These are phyloP conservation scores for Dissophora ornata DNA, from an alignment of 192 early-diverging fungal genomes.

Conservation along the genomic window DNA sequence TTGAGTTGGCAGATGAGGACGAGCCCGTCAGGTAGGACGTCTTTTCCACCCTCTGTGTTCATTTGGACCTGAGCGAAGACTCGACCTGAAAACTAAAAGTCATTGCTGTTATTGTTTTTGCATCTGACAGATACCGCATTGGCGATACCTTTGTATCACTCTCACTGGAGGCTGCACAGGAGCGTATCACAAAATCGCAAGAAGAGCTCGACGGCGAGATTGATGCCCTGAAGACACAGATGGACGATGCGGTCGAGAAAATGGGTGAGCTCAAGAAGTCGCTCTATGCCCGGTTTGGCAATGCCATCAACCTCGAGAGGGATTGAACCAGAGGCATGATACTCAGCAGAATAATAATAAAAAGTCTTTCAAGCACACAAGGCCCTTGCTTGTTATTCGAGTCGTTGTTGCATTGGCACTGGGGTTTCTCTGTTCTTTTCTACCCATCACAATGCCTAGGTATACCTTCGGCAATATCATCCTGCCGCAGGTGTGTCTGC, in stretches of 20 bases:
- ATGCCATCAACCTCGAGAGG: conserved; percentile 95
- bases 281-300: conserved; percentile 94
- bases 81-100: too few species aligned
- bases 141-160: conserved; percentile 91
- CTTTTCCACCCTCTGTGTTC: too few species aligned
- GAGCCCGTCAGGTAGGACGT: conserved; percentile 74
- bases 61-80: too few species aligned
- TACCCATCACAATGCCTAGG: too few species aligned
- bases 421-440: too few species aligned
- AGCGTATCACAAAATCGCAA: conserved; percentile 75
- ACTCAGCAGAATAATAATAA: too few species aligned
- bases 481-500: too few species aligned
- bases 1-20: conserved; percentile 94
- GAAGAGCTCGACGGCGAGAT: conserved; percentile 69
- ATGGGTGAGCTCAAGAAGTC: conserved; percentile 89
- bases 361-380: too few species aligned
- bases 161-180: conserved; percentile 76
- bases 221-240: conserved; percentile 70
- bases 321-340: conserved; percentile 64
- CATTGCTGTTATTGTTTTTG: too few species aligned
- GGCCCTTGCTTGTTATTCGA: too few species aligned
- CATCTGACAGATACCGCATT: conserved; percentile 82
- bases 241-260: conserved; percentile 70
- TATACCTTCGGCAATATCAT: too few species aligned
- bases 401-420: too few species aligned